Conservation (phyloP, 345 rosid species). For the Eucalyptus marginata region DNA sequence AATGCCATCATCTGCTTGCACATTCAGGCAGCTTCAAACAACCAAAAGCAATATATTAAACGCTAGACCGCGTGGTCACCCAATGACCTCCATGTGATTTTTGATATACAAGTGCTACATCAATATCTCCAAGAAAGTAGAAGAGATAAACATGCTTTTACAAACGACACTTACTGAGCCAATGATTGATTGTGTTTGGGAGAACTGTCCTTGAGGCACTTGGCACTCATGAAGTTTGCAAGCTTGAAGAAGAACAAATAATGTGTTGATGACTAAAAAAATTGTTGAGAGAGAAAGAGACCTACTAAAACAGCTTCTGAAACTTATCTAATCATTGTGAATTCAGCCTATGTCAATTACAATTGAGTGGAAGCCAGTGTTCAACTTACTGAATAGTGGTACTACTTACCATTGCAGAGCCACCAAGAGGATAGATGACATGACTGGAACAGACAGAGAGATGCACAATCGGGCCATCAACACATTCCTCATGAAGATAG, state of each 20-base stretch:
- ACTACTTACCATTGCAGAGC: conserved; percentile 18
- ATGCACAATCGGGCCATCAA: conserved; percentile 30
- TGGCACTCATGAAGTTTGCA: conserved; percentile 18
- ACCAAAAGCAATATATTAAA: neutral
- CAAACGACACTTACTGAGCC: conserved; percentile 11
- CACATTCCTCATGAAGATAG: conserved; percentile 43
- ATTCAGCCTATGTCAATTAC: neutral
- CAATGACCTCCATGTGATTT: neutral
- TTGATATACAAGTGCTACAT: neutral
- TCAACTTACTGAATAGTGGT: neutral
- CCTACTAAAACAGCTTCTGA: neutral
- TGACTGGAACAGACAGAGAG: conserved; percentile 19
- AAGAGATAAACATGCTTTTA: neutral
- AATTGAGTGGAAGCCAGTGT: neutral
- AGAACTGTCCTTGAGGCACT: conserved; percentile 7
- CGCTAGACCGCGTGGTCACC: neutral
- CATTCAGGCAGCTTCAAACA: neutral
- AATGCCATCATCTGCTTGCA: conserved; percentile 7
- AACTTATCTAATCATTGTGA: neutral
- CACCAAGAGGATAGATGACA: conserved; percentile 8
- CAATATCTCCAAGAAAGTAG: neutral
- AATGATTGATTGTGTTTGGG: neutral
- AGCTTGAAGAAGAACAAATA: conserved; percentile 13
- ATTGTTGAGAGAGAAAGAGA: neutral
- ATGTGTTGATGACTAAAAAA: neutral